A percentile compares a stretch with the other conserved stretches of the same genome.
phyloP scores from a whole-genome alignment of 1,284 basidiomycete species.

The Apiotrichum sp. region DNA sequence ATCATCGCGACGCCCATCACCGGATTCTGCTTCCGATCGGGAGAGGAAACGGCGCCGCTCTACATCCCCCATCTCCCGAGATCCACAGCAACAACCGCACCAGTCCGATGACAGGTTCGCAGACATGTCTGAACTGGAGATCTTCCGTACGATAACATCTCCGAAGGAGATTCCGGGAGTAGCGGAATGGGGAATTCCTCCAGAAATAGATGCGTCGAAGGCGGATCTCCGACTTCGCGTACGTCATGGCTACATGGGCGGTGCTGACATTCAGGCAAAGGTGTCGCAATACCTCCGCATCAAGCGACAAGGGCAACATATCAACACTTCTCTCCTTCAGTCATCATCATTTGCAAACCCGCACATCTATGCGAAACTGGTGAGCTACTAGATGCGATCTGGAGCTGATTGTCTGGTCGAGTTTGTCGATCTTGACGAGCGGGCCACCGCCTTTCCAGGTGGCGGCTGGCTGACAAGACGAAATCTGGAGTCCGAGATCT shows the following conservation, averaged over 20 bases:
- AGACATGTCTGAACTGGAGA: slow-evolving; percentile 9
- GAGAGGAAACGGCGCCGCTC: background rate
- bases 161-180: slow-evolving; percentile 51
- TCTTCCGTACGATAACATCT: slow-evolving; percentile 3
- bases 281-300: slow-evolving; percentile 66
- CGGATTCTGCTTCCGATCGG: background rate
- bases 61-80: background rate
- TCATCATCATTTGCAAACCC: slow-evolving; percentile 91
- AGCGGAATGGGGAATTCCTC: slow-evolving; percentile 71
- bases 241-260: slow-evolving; percentile 57
- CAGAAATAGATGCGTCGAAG: slow-evolving; percentile 52
- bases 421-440: slow-evolving; percentile 83
- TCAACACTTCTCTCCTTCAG: slow-evolving; percentile 86
- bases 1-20: background rate
- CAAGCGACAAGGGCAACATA: slow-evolving; percentile 71
- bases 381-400: slow-evolving; percentile 11
- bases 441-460: slow-evolving; percentile 67
- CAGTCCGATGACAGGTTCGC: background rate
- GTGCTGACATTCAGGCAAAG: slow-evolving; percentile 56
- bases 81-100: too few relatives aligned
- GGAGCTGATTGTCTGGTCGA: slow-evolving; percentile 54
- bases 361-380: slow-evolving; percentile 80
- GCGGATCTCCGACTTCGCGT: slow-evolving; percentile 63
- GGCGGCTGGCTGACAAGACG: slow-evolving; percentile 37
- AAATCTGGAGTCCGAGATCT: slow-evolving; percentile 22